Conservation (phyloP, 2,329 filamentous ascomycete genomes). For the Sordariomycetes sp. region DNA sequence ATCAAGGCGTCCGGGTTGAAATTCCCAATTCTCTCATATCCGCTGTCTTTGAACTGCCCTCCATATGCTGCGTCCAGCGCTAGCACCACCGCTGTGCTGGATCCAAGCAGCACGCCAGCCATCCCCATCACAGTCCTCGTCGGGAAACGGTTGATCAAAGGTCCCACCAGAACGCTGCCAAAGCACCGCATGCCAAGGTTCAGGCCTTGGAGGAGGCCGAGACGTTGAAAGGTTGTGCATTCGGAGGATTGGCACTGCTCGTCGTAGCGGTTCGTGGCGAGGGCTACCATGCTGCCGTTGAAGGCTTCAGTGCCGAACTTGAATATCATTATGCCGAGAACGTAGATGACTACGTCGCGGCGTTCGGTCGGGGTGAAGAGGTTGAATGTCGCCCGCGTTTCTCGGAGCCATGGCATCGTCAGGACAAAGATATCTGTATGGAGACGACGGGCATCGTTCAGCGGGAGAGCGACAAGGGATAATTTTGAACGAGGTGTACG, state of each 20-base stretch:
- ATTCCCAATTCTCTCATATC: conserved; percentile 17
- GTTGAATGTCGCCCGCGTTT: background rate
- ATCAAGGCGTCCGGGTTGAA: conserved; percentile 34
- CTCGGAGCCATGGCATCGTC: background rate
- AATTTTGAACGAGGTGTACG: no score
- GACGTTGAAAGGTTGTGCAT: conserved; percentile 28
- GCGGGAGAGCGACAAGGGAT: no score
- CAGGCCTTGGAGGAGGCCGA: conserved; percentile 35
- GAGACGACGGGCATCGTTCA: no score
- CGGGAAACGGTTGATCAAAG: conserved; percentile 36
- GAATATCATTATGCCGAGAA: conserved; percentile 40
- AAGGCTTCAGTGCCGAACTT: conserved; percentile 42
- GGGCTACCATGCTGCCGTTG: conserved; percentile 37
- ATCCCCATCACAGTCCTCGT: conserved; percentile 34
- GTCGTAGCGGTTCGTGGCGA: conserved; percentile 40
- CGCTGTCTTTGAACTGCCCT: conserved; percentile 24
- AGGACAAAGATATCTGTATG: no score
- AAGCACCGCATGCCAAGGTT: conserved; percentile 42
- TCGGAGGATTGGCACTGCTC: no score
- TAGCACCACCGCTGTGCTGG: conserved; percentile 36
- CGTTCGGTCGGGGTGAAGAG: conserved; percentile 24
- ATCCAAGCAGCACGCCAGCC: conserved; percentile 32
- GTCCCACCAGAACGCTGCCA: conserved; percentile 39
- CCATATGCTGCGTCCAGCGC: conserved; percentile 38
- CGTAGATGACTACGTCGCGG: conserved; percentile 35